These are phyloP conservation scores for Dipteronia sinensis DNA, from an alignment of 345 rosid genomes.

Conservation along the genomic window DNA sequence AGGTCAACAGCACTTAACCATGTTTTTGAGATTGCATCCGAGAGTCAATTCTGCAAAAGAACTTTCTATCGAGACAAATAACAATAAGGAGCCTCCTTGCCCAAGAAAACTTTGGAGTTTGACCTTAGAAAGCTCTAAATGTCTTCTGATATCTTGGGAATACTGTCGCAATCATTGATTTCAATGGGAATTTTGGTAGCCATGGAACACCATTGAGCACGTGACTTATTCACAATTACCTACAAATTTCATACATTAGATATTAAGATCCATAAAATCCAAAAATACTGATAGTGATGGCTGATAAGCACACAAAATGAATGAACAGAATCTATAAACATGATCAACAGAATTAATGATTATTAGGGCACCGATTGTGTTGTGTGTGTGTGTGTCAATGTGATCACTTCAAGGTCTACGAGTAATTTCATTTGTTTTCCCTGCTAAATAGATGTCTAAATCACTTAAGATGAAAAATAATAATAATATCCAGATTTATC, in stretches of 20 bases:
- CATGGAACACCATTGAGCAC: conserved; percentile 75
- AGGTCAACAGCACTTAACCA: conserved; percentile 46
- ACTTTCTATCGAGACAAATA: conserved; percentile 73
- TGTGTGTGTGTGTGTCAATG: neutral
- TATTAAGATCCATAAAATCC: neutral
- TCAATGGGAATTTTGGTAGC: conserved; percentile 64
- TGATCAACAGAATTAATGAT: neutral
- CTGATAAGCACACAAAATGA: neutral
- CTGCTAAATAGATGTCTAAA: neutral
- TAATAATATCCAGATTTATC: neutral
- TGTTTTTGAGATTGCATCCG: conserved; percentile 80
- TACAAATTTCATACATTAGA: conserved; percentile 27
- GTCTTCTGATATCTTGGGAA: conserved; percentile 68
- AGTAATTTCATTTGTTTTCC: neutral
- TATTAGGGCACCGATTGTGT: neutral
- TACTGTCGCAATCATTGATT: conserved; percentile 67
- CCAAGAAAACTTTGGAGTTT: conserved; percentile 74
- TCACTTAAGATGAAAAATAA: conserved; percentile 7
- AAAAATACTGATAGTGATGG: neutral
- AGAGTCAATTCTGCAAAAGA: conserved; percentile 71
- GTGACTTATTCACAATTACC: conserved; percentile 92
- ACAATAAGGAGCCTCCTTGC: conserved; percentile 82
- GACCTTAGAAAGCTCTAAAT: conserved; percentile 63
- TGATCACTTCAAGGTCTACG: neutral
- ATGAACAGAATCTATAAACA: neutral